A percentile compares a stretch with the other conserved stretches of the same genome.
phyloP scores from a whole-genome alignment of 73 alveolate genomes.

The Symbiodinium pilosum region DNA sequence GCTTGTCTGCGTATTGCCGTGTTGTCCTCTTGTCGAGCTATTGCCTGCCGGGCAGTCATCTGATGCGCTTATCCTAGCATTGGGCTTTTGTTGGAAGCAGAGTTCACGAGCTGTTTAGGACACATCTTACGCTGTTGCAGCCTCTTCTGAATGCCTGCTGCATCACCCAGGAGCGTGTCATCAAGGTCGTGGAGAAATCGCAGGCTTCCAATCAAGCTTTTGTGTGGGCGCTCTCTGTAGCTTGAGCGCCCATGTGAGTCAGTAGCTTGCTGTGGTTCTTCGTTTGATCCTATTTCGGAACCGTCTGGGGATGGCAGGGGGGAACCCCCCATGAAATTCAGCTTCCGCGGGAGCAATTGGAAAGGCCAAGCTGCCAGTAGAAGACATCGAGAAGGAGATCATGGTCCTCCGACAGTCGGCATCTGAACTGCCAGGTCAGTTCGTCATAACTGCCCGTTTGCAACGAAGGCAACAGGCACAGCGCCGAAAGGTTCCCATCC shows the following conservation, averaged over 20 bases:
- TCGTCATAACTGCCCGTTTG: no score
- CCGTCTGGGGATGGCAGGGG: no score
- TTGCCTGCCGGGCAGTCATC: no score
- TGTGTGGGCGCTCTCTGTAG: neutral
- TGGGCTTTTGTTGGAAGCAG: no score
- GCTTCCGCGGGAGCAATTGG: neutral
- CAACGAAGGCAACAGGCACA: no score
- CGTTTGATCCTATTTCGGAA: neutral
- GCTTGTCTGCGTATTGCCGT: no score
- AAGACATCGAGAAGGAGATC: conserved; percentile 87
- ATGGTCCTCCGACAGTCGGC: conserved; percentile 53
- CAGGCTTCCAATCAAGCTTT: conserved; percentile 9
- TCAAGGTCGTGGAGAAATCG: conserved; percentile 69
- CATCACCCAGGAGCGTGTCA: conserved; percentile 51
- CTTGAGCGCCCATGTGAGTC: neutral
- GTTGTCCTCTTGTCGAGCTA: no score
- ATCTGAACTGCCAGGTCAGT: neutral
- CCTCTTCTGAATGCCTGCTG: neutral
- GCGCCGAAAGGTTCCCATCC: no score
- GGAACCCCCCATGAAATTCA: no score
- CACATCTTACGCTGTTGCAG: no score
- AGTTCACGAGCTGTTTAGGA: no score
- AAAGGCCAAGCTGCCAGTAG: conserved; percentile 61
- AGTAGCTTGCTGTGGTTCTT: neutral
- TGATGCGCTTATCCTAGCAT: no score